Base-by-base conservation (phyloP, 2,329 filamentous ascomycete species). In the Clonostachys byssicola region DNA sequence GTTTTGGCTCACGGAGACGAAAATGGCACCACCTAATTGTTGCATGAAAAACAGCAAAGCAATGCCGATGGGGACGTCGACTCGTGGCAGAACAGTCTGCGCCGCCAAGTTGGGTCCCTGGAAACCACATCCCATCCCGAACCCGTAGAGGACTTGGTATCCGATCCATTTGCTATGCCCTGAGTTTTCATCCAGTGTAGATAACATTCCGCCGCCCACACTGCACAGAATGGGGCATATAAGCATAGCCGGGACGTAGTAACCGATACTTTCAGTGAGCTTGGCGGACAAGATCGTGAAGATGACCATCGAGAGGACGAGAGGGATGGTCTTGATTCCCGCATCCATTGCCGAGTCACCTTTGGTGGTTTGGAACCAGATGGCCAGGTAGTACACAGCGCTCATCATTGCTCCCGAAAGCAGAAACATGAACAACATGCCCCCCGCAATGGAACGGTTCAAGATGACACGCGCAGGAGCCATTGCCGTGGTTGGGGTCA, bases 391-490 rank as follows among this genome's bases (percentile, higher is more conserved):
- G 50, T 71, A 72, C 17, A 49, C 17, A 23, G 48, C 12, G 23
- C 42, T 17, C 7, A 48, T 20, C 33, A 46, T 36, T 16, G 20
- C 16, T 5, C 35, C 41, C 6, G 12, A 39, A 9, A 35, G 6
- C 10, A 35, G 10, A 44, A 65, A 57, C 42, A 60, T 53, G 23
- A 60, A 51, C 39, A 54, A 60, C 44, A 64, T 56, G 10, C 61
- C 65, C 14, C 90, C 90, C 1, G 89, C 88, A 1, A 71, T 95
- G 3, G 88, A 95, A 56, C 81, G 89, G 47, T 84, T 86, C 50
- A 78, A 78, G 38, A 81, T 94, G 9, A 81, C 92, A n/a, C 76
- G 92, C 16, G 87, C 83, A 51, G 69, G 62, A 4, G 70, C 54
- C 3, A 63, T 72, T 2, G 67, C 68, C 1, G 57, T 64, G 4